phyloP scores from a whole-genome alignment of 768 basidiomycete species.

The Auricularia heimuer region DNA sequence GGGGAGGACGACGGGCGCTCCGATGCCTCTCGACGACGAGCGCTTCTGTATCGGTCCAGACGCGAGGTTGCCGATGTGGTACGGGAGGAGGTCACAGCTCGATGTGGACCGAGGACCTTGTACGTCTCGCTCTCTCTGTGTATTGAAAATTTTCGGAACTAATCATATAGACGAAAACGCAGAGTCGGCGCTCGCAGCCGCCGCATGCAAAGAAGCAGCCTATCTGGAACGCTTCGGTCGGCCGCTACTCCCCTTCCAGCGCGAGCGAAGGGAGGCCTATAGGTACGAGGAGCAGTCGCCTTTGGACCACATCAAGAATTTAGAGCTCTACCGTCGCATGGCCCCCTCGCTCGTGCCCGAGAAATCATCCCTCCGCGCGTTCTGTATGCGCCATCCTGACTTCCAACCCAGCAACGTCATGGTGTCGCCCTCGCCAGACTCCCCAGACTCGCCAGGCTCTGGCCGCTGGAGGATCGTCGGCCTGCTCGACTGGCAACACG shows the following conservation, averaged over 20 bases:
- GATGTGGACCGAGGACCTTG: conserved; percentile 43
- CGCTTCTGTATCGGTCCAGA: conserved; percentile 28
- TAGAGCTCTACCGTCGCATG: conserved; percentile 38
- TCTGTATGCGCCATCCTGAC: conserved; percentile 40
- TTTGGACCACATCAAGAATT: conserved; percentile 37
- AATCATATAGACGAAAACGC: conserved; percentile 33
- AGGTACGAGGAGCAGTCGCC: conserved; percentile 34
- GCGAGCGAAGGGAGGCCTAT: conserved; percentile 34
- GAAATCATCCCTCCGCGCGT: conserved; percentile 28
- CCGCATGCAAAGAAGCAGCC: conserved; percentile 37
- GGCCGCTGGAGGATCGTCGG: conserved; percentile 26
- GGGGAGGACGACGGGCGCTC: conserved; percentile 14
- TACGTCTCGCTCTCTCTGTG: conserved; percentile 28
- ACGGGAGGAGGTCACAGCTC: conserved; percentile 39
- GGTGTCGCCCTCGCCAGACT: conserved; percentile 37
- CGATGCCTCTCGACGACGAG: conserved; percentile 26
- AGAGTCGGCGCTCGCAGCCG: conserved; percentile 32
- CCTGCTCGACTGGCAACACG: conserved; percentile 47
- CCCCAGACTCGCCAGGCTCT: conserved; percentile 8
- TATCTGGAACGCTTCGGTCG: conserved; percentile 40
- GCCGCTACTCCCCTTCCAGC: conserved; percentile 36
- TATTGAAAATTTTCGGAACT: conserved; percentile 19
- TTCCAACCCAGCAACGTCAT: conserved; percentile 38
- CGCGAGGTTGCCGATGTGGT: conserved; percentile 35
- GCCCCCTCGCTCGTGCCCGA: conserved; percentile 36